Evolutionary conservation across 345 rosid species (phyloP).

Genomic region (Aurinia saxatilis): DNA sequence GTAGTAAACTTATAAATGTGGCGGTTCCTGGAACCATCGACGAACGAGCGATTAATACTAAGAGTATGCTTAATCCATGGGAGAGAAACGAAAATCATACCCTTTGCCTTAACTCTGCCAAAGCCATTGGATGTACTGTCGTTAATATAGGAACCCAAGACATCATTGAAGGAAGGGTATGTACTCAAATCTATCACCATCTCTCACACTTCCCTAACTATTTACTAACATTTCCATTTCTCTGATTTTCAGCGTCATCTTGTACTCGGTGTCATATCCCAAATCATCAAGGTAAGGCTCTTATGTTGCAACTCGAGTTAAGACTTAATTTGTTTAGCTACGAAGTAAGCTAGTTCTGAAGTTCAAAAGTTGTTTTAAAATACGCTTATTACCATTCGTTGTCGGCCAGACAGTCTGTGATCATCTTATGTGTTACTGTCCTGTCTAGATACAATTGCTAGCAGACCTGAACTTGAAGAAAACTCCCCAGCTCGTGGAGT

Average conservation of each 20-base stretch:
- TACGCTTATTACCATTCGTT: background rate
- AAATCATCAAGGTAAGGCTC: conserved; percentile 74
- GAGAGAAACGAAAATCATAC: conserved; percentile 98
- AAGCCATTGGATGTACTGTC: conserved; percentile 97
- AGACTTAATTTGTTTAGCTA: no score
- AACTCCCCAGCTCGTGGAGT: conserved; percentile 89
- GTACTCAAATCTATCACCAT: conserved; percentile 22
- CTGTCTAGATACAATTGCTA: conserved; percentile 76
- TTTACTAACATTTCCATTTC: conserved; percentile 4
- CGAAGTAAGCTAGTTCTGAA: no score
- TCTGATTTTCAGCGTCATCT: conserved; percentile 81
- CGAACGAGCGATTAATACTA: conserved; percentile 93
- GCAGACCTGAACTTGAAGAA: conserved; percentile 98
- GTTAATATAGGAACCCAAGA: conserved; percentile 96
- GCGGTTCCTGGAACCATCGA: conserved; percentile 99
- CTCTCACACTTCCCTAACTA: background rate
- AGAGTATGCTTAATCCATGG: conserved; percentile 96
- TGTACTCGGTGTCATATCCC: conserved; percentile 93
- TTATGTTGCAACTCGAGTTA: background rate
- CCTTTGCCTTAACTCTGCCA: conserved; percentile 92
- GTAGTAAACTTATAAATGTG: conserved; percentile 95
- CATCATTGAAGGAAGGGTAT: conserved; percentile 95
- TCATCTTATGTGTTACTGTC: conserved; percentile 14
- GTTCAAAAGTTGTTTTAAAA: no score
- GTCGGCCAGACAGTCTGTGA: background rate